These are phyloP conservation scores for Trametes polyzona DNA, from an alignment of 1,284 basidiomycete genomes.

Conservation along the genomic window DNA sequence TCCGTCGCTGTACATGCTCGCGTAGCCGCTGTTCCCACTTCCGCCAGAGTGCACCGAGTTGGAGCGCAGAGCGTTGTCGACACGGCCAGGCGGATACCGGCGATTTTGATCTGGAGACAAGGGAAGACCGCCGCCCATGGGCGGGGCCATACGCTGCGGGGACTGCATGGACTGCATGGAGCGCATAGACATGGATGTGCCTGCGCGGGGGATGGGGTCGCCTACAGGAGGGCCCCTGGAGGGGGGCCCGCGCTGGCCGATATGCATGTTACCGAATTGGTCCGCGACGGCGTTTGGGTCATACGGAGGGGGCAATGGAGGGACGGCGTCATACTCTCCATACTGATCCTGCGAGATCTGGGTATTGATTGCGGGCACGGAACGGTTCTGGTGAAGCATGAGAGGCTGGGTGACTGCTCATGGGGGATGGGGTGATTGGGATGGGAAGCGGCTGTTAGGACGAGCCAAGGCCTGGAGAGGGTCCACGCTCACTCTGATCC, in stretches of 20 bases:
- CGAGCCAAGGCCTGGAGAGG: not conserved
- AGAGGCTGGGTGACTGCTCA: constrained; percentile 23
- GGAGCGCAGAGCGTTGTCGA: constrained; percentile 22
- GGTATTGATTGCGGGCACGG: constrained; percentile 43
- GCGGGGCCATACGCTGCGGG: constrained; percentile 31
- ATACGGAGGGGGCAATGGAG: constrained; percentile 39
- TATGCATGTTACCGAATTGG: constrained; percentile 50
- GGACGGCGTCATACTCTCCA: constrained; percentile 35
- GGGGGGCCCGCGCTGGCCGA: constrained; percentile 43
- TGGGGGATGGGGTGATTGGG: not conserved
- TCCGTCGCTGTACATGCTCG: constrained; percentile 31
- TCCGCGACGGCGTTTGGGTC: constrained; percentile 51
- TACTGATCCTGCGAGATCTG: constrained; percentile 40
- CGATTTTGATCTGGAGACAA: constrained; percentile 29
- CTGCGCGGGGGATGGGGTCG: constrained; percentile 44
- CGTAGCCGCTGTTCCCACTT: constrained; percentile 31
- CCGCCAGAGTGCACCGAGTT: constrained; percentile 36
- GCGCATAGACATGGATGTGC: constrained; percentile 57
- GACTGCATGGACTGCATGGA: constrained; percentile 37
- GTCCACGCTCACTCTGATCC: constrained; percentile 26
- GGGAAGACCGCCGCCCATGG: constrained; percentile 25
- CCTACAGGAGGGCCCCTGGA: constrained; percentile 22
- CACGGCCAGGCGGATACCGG: constrained; percentile 28
- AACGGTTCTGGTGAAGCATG: constrained; percentile 42
- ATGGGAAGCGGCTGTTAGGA: constrained; percentile 15